Conservation (phyloP, 176 grass and related monocot genomes). For the Aechmea fasciata region DNA sequence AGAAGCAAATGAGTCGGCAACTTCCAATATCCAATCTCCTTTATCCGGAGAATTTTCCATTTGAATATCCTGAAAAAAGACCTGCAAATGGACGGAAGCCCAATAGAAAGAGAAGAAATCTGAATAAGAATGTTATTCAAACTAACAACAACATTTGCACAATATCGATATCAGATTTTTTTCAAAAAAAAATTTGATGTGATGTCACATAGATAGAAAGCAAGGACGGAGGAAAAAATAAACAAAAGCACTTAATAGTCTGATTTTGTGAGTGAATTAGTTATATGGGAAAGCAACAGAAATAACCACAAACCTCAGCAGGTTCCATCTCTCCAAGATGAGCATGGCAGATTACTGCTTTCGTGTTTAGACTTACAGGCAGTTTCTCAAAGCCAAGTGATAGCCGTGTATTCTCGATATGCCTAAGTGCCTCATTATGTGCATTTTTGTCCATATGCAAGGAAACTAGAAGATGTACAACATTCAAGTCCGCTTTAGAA, state of each 20-base stretch:
- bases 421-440: conserved; percentile 52
- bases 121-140: not conserved
- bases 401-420: conserved; percentile 36
- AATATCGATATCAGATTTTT: too few relatives aligned
- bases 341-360: conserved; percentile 57
- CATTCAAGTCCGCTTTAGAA: conserved; percentile 27
- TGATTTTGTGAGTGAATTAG: not conserved
- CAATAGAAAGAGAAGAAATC: not conserved
- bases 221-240: not conserved
- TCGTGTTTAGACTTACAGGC: conserved; percentile 49
- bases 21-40: conserved; percentile 40
- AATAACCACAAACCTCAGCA: conserved; percentile 54
- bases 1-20: conserved; percentile 47
- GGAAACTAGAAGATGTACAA: conserved; percentile 62
- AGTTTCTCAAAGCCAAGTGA: conserved; percentile 29
- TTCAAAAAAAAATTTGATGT: too few relatives aligned
- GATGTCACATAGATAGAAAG: too few relatives aligned
- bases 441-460: conserved; percentile 56
- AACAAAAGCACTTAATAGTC: conserved; percentile 8
- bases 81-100: conserved; percentile 23
- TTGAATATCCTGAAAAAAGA: conserved; percentile 43
- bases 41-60: conserved; percentile 48
- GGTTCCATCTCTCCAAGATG: conserved; percentile 67
- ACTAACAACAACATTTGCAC: too few relatives aligned
- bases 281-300: not conserved